A percentile compares a stretch with the other conserved stretches of the same genome.
Evolutionary conservation across 345 rosid genomes (phyloP).

Genomic region (Citrus unshiu): DNA sequence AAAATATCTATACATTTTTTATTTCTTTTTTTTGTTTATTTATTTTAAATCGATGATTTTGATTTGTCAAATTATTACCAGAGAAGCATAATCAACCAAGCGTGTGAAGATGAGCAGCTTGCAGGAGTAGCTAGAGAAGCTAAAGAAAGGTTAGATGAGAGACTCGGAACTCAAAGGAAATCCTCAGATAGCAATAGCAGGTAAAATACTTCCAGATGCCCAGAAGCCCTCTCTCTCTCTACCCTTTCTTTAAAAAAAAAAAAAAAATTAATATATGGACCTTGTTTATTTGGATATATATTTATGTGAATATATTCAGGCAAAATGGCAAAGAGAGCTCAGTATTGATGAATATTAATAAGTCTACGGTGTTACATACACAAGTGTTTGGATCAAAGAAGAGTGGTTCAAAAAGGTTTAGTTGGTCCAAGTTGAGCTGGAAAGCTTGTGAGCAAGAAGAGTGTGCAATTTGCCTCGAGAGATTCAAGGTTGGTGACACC

Average conservation of each 20-base stretch:
- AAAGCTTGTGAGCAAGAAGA: conserved; percentile 54
- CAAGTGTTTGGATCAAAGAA: conserved; percentile 37
- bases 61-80: not conserved
- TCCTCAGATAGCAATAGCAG: conserved; percentile 42
- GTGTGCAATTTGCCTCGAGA: conserved; percentile 70
- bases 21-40: not conserved
- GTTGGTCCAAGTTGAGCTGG: conserved; percentile 57
- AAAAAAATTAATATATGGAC: too few relatives aligned
- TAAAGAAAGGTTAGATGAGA: conserved; percentile 67
- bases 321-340: conserved; percentile 11
- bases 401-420: conserved; percentile 30
- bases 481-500: conserved; percentile 52
- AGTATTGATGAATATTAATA: not conserved
- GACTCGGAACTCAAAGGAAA: conserved; percentile 45
- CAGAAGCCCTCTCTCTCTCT: too few relatives aligned
- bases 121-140: conserved; percentile 73
- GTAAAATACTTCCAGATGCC: not conserved
- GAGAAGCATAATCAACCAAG: conserved; percentile 30
- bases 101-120: conserved; percentile 47
- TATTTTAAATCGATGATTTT: not conserved
- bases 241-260: too few relatives aligned
- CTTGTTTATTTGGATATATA: too few relatives aligned
- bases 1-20: not conserved
- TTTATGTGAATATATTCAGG: not conserved
- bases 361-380: conserved; percentile 15